Evolutionary conservation across 805 yeast genomes (phyloP), one percentile per base, ranked within the genome.

Genomic region (Myxozyma melibiosi): DNA sequence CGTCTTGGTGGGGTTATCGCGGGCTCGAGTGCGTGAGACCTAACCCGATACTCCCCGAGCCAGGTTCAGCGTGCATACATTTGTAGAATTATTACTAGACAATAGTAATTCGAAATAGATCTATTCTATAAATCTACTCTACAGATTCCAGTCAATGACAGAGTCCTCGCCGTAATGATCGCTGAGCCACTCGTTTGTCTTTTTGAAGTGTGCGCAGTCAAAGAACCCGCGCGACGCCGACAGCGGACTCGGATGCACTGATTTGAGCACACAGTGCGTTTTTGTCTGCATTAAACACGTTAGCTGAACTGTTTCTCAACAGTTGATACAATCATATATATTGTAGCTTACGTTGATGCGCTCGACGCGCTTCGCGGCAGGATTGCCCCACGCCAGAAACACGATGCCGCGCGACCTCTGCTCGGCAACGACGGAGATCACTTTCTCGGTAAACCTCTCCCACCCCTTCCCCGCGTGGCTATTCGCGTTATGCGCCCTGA

Each of bases 231-330:
- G 75, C 18, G 86, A 78, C 0, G 99, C 99, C 61, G 96, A 87
- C 48, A 94, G 74, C 1, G 99, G 99, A 27, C 96, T 87, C 0
- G 99, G 99, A 72, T 94, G 99, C 0, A 90, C 97, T 0, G 90
- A 78, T 60, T 79, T 80, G 27, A 94, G 72, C 0, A 88, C 81
- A 40, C 79, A 60, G 53, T 76, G 78, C 14, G n/a, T 30, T 13
- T 47, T 43, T 48, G 31, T 56, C 57, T 60, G 27, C 20, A 20
- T 14, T 37, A 39, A 8, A 16, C 13, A 7, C 8, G 18, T 47
- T 39, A 38, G 39, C 30, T 6, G 16, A 25, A n/a, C n/a, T 8
- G 25, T 8, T 40, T 24, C 27, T 2, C 16, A 25, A 30, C 13
- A 13, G n/a, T n/a, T n/a, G 34, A 18, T 4, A 18, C 11, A 25